Evolutionary conservation across 23 red algal genomes (phyloP), one percentile per base, ranked within the genome.

Genomic region (Gracilaria gracilis): DNA sequence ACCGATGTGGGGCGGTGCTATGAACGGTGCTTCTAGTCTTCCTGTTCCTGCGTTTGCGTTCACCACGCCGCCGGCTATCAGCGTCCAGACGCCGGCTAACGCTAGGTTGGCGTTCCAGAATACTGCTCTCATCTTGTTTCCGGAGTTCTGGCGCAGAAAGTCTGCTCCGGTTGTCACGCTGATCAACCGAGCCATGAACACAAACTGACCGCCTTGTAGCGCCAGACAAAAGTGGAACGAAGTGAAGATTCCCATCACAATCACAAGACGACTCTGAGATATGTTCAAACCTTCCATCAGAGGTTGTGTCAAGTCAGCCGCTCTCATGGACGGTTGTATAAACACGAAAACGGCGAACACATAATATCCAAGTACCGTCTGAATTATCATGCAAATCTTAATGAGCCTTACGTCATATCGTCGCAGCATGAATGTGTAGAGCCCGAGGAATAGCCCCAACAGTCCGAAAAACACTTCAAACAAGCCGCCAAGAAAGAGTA

Each of bases 41-140:
- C 81, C 81, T 37, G 54, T 82, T 21, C 81, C 90, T 0, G 49
- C 65, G n/a, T 49, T 93, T n/a, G 90, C 24, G 49, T 62, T 85
- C 23, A 93, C 47, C 28, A 93, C 38, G 39, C 61, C 46, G 20
- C 81, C 81, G 21, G 81, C 78, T 49, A 93, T 54, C 38, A 93
- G 42, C 1, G 81, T 93, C 70, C 81, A 93, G 2, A 93, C 46
- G 0, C 90, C 90, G 16, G 81, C 90, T 17, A 93, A 66, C 19
- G 64, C 90, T 35, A 93, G 27, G 37, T 93, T 93, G 34, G 25
- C 81, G 57, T 93, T 93, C 90, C 90, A 93, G 66, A 93, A 93
- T 6, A 86, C 35, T 49, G 71, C 82, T 23, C 90, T 80, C 69
- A 69, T 86, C 79, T 62, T 64, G 31, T 77, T 20, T 40, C 74